Base-by-base conservation (phyloP, 192 early-diverging fungal species). In the Backusella luteola region DNA sequence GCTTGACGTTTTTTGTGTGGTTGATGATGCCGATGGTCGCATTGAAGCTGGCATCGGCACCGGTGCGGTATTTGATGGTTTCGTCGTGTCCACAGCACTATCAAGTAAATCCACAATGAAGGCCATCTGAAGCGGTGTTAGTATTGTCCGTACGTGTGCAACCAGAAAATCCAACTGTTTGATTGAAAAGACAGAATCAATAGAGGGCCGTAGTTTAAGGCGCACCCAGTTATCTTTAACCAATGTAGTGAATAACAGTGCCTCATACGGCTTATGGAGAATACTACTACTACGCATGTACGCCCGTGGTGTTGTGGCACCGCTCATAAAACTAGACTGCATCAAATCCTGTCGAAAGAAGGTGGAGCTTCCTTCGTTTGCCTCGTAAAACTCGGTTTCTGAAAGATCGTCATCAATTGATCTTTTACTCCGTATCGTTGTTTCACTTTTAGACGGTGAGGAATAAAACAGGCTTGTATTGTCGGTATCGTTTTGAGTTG, bases 221-320 rank as follows among this genome's bases (percentile, higher is more conserved):
- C 84, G 77, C 14, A 87, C 49, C 36, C 80, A 79, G 46, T 87
- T 87, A 23, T 82, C 82, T 36, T 86, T 79, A 66, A 85, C 81
- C 29, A 84, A 32, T 19, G 84, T 87, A 19, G 85, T 84, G 35
- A 90, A 73, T 19, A 90, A 76, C 42, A 86, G 74, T 8, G 83
- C 80, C 39, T 83, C 80, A 76, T 86, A 86, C 14, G 71, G 52
- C 52, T 71, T 49, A 67, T 39, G 36, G 2, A 49, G 29, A 36
- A 7, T 15, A 23, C 19, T 66, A 34, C 56, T 15, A 59, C 9
- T 32, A 29, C 70, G 36, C 6, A 39, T 34, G 19, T 77, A 59
- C 8, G 67, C 75, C 11, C 34, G 53, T 1, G 73, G 77, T 34
- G 77, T 76, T 39, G 75, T 74, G 35, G 74, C 75, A 34, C 80